Percentiles rank a stretch among this genome's conserved stretches.
Evolutionary conservation across 495 filamentous ascomycete genomes (phyloP).

Genomic region (Peziza echinospora): DNA sequence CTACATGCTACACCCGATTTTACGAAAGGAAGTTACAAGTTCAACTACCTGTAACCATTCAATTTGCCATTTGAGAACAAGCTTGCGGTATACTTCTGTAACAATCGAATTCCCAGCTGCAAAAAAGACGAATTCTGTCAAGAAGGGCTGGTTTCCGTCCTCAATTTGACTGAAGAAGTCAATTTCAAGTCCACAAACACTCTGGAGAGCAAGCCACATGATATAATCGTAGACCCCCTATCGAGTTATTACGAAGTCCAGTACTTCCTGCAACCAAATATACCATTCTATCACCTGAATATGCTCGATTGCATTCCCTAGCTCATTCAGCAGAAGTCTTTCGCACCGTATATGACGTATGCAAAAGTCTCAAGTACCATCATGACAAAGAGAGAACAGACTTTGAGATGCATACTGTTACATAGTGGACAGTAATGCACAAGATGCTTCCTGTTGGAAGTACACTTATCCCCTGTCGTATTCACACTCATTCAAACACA

Average conservation of each 20-base stretch:
- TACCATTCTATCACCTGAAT: not conserved
- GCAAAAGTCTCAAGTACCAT: not conserved
- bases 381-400: not conserved
- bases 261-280: not conserved
- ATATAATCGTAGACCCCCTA: not conserved
- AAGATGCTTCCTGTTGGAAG: not conserved
- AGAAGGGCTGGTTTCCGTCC: no score
- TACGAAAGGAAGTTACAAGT: no score
- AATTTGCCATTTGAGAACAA: no score
- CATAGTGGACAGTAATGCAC: constrained; percentile 2
- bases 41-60: no score
- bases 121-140: no score
- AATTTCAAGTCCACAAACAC: not conserved
- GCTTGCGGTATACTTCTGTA: no score
- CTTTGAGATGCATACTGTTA: constrained; percentile 3
- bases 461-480: constrained; percentile 4
- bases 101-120: no score
- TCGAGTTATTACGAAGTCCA: not conserved
- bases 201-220: not conserved
- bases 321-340: not conserved
- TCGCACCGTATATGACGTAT: constrained; percentile 1
- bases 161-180: no score
- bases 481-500: constrained; percentile 5
- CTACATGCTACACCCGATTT: no score
- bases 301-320: not conserved